Conservation (phyloP, 257 asterid genomes). For the Solanum ossicruentum region DNA sequence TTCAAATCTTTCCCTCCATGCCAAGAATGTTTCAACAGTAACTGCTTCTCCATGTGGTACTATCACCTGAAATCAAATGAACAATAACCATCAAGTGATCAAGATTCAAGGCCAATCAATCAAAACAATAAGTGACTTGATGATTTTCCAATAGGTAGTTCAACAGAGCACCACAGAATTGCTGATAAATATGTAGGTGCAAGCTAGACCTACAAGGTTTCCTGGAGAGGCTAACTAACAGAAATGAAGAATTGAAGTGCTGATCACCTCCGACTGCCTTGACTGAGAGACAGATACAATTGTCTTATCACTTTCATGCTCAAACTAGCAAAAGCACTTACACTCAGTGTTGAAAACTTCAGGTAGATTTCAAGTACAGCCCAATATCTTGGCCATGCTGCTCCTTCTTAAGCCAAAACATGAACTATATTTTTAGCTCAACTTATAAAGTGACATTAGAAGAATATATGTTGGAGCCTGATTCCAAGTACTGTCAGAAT, state of each 20-base stretch:
- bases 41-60: slow-evolving; percentile 98
- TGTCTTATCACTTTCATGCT: not conserved
- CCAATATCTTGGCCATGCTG: not conserved
- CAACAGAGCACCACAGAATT: not conserved
- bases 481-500: not conserved
- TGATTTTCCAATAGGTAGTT: not conserved
- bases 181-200: not conserved
- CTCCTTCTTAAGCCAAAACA: not conserved
- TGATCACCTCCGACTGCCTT: not conserved
- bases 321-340: not conserved
- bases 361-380: not conserved
- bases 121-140: not conserved
- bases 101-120: not conserved
- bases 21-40: slow-evolving; percentile 82
- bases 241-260: not conserved
- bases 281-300: not conserved
- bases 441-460: not conserved
- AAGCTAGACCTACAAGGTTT: not conserved
- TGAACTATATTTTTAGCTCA: not conserved
- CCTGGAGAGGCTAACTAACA: not conserved
- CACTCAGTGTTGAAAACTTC: not conserved
- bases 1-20: slow-evolving; percentile 97
- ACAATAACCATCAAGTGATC: not conserved
- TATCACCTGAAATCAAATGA: slow-evolving; percentile 51
- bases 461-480: not conserved